These are phyloP conservation scores for Melocanna baccifera DNA, from an alignment of 176 grass and related monocot genomes.

Conservation along the genomic window DNA sequence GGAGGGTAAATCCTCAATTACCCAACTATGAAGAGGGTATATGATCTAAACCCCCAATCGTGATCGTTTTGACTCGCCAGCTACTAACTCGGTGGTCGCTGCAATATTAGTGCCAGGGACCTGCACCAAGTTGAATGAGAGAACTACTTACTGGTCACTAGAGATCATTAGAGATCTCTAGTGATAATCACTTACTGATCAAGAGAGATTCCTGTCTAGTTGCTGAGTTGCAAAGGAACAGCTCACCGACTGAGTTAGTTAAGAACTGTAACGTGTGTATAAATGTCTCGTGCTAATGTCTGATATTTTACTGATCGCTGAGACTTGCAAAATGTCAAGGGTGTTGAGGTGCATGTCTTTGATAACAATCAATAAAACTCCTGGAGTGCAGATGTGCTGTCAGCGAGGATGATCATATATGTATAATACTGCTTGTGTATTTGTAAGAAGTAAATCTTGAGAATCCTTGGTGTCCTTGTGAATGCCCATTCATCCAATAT, in stretches of 20 bases:
- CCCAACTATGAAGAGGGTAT: too few species aligned
- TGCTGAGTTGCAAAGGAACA: slow-evolving; percentile 30
- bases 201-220: slow-evolving; percentile 26
- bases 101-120: slow-evolving; percentile 76
- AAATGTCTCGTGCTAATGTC: slow-evolving; percentile 27
- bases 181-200: slow-evolving; percentile 25
- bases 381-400: background rate
- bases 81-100: slow-evolving; percentile 64
- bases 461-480: background rate
- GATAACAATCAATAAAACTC: slow-evolving; percentile 29
- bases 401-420: background rate
- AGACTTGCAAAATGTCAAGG: slow-evolving; percentile 13
- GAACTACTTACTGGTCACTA: slow-evolving; percentile 23
- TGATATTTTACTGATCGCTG: slow-evolving; percentile 20
- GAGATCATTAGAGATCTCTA: slow-evolving; percentile 17
- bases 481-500: background rate
- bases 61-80: slow-evolving; percentile 23
- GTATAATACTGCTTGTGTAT: background rate
- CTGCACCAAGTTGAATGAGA: slow-evolving; percentile 47
- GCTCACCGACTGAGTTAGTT: slow-evolving; percentile 4
- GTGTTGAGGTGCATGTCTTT: slow-evolving; percentile 28
- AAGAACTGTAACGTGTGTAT: slow-evolving; percentile 21
- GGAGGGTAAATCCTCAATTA: too few species aligned
- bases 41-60: too few species aligned
- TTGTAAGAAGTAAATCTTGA: background rate